Percentiles rank a stretch among this genome's conserved stretches.
Conservation (phyloP, 2,329 filamentous ascomycete species). For the Penicillium sp. region DNA sequence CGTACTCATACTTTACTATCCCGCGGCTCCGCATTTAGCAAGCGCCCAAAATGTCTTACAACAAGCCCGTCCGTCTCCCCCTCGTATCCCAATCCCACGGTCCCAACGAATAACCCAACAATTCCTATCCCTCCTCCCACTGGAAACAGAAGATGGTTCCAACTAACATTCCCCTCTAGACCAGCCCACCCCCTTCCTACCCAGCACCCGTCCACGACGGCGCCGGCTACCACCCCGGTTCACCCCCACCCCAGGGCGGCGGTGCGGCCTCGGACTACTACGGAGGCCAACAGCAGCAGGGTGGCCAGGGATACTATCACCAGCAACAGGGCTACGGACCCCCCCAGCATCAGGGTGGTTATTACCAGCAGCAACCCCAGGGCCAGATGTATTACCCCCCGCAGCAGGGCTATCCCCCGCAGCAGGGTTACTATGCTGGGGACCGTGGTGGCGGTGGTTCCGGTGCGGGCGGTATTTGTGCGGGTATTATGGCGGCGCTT, state of each 20-base stretch:
- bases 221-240: conserved; percentile 36
- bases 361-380: conserved; percentile 40
- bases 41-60: conserved; percentile 38
- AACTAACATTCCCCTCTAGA: conserved; percentile 28
- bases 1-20: neutral
- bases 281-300: conserved; percentile 24
- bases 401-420: conserved; percentile 33
- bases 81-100: neutral
- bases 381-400: conserved; percentile 35
- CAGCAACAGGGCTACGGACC: conserved; percentile 33
- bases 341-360: conserved; percentile 38
- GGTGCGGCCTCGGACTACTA: conserved; percentile 44
- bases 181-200: conserved; percentile 47
- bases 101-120: neutral
- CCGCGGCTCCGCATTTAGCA: conserved; percentile 17
- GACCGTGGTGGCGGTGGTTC: conserved; percentile 38
- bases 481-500: conserved; percentile 54
- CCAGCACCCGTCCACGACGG: conserved; percentile 43
- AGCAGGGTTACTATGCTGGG: conserved; percentile 47
- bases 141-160: neutral
- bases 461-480: conserved; percentile 50
- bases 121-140: neutral
- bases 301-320: conserved; percentile 32
- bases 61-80: conserved; percentile 39
- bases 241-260: conserved; percentile 34